Evolutionary conservation across 164 flowering plant species (phyloP), one percentile per base, ranked within the genome.

Genomic region (grape (Vitis vinifera)): DNA sequence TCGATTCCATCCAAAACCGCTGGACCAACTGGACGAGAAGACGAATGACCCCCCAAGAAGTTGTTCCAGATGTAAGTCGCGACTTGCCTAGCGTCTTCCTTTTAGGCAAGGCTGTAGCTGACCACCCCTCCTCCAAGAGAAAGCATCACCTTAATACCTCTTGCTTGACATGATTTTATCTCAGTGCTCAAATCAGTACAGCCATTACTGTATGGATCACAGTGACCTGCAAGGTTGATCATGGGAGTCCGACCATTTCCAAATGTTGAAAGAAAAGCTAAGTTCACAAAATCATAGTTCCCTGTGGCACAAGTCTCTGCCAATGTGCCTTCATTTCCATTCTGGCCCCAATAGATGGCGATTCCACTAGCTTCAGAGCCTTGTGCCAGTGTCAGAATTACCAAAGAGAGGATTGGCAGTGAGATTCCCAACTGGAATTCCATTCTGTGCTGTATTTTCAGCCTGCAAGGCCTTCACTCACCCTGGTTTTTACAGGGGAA

Each of bases 61-160:
- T 72, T 80, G 66, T 66, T 72, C 80, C 80, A 75, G 10, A 80
- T 12, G 66, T 80, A 77, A 10, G 50, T 49, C 2, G 80, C 73
- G 0, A 77, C 68, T 31, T 31, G 44, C 44, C 44, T 31, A 0
- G 27, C 1, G 27, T 23, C 27, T 23, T 23, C 27, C 27, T 1
- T 23, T 23, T 1, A 23, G 27, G 27, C 2, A 23, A 23, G 27
- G 27, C 2, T 23, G 27, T 23, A 23, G 27, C 27, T 23, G 27
- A 23, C 27, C 27, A 23, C 27, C 27, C 27, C 27, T 23, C 27
- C 27, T 23, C 27, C 27, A 23, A 23, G 27, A 23, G 27, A 23
- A 23, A 23, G 27, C 27, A 23, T 23, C 27, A 23, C 27, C 27
- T 23, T 23, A 23, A 23, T 23, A 23, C 27, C 27, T 23, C 27